Percentiles rank a stretch among this genome's conserved stretches.
These are phyloP conservation scores for Aureobasidium sp. DNA, from an alignment of 2,329 filamentous ascomycete species.

Conservation along the genomic window DNA sequence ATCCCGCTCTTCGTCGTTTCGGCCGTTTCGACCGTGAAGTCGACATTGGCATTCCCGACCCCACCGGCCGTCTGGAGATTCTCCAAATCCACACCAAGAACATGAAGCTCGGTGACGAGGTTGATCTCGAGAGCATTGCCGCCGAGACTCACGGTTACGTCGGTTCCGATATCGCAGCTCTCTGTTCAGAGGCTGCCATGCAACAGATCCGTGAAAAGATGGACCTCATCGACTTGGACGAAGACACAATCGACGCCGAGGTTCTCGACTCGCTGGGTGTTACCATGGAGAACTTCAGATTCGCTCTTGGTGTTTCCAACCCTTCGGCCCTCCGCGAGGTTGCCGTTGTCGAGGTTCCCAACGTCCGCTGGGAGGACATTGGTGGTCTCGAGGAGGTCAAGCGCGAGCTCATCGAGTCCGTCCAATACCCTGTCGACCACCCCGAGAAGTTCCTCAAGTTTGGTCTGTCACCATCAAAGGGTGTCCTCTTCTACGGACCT, in stretches of 20 bases:
- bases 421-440: constrained; percentile 98
- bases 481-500: constrained; percentile 97
- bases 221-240: constrained; percentile 97
- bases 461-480: constrained; percentile 90
- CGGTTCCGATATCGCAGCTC: constrained; percentile 93
- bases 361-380: constrained; percentile 99
- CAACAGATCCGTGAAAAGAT: constrained; percentile 99
- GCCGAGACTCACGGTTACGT: constrained; percentile 98
- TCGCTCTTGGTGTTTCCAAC: constrained; percentile 95
- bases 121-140: constrained; percentile 93
- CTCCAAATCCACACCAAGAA: constrained; percentile 99
- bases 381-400: constrained; percentile 97
- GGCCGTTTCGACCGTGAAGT: constrained; percentile 98
- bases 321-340: constrained; percentile 97
- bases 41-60: constrained; percentile 95
- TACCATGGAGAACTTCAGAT: constrained; percentile 99
- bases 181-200: constrained; percentile 99
- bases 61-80: constrained; percentile 96
- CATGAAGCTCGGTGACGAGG: constrained; percentile 97
- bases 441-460: constrained; percentile 99
- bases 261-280: constrained; percentile 96
- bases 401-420: constrained; percentile 97
- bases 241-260: constrained; percentile 98
- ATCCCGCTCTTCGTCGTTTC: constrained; percentile 93
- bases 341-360: constrained; percentile 97